phyloP scores from a whole-genome alignment of 176 grass and related monocot species.

The Zea mays region Zm-B73-REFERENCE-NAM-5.0 NC_050100.1:42243001-42243500 shows the following conservation, averaged over 20 bases:
- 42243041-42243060: slow-evolving; percentile 49
- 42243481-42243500: slow-evolving; percentile 36
- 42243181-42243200: slow-evolving; percentile 28
- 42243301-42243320: slow-evolving; percentile 23
- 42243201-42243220: slow-evolving; percentile 46
- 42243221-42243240: slow-evolving; percentile 31
- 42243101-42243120: slow-evolving; percentile 31
- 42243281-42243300: slow-evolving; percentile 23
- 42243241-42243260: slow-evolving; percentile 28
- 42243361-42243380: slow-evolving; percentile 32
- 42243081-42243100: slow-evolving; percentile 72
- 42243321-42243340: slow-evolving; percentile 24
- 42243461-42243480: slow-evolving; percentile 33
- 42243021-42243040: slow-evolving; percentile 58
- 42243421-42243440: slow-evolving; percentile 27
- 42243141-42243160: slow-evolving; percentile 36
- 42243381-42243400: slow-evolving; percentile 45
- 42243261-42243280: slow-evolving; percentile 35
- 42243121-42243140: slow-evolving; percentile 52
- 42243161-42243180: slow-evolving; percentile 44
- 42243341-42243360: slow-evolving; percentile 34
- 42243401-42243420: slow-evolving; percentile 35
- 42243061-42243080: slow-evolving; percentile 70
- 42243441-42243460: slow-evolving; percentile 48
- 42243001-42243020: slow-evolving; percentile 67